Percentiles rank a stretch among this genome's conserved stretches.
Evolutionary conservation across 192 early-diverging fungal species (phyloP).

Genomic region (Paraglomus brasilianum): DNA sequence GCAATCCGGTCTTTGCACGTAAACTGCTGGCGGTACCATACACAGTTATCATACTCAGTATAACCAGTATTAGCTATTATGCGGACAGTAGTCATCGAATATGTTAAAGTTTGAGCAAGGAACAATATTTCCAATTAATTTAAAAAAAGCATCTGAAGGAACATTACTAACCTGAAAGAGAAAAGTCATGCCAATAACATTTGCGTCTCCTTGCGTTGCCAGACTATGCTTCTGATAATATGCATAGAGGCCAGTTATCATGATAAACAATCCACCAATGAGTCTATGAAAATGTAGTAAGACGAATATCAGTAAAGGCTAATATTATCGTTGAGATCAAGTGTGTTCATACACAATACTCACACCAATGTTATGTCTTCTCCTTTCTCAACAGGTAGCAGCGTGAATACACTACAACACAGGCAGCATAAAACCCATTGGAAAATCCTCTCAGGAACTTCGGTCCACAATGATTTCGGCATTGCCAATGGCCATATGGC

Average conservation of each 20-base stretch:
- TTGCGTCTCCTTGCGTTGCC: neutral
- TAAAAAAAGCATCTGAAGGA: too few species aligned
- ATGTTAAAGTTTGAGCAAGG: neutral
- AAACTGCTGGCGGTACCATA: slow-evolving; percentile 62
- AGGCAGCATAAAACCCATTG: slow-evolving; percentile 71
- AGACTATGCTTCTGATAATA: neutral
- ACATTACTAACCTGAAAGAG: neutral
- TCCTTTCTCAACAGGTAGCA: slow-evolving; percentile 85
- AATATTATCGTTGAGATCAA: too few species aligned
- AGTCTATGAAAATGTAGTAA: slow-evolving; percentile 30
- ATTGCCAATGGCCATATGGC: slow-evolving; percentile 70
- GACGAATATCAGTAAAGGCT: neutral
- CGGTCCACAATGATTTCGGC: slow-evolving; percentile 44
- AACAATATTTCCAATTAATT: too few species aligned
- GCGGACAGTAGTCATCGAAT: neutral
- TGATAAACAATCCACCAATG: slow-evolving; percentile 43
- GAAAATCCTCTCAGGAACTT: slow-evolving; percentile 49
- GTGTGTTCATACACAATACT: slow-evolving; percentile 19
- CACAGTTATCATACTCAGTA: slow-evolving; percentile 58
- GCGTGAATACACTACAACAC: slow-evolving; percentile 77
- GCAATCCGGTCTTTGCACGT: slow-evolving; percentile 59
- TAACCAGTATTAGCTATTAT: slow-evolving; percentile 48
- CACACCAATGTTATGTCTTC: slow-evolving; percentile 72
- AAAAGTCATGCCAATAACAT: neutral
- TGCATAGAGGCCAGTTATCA: slow-evolving; percentile 33